A percentile compares a stretch with the other conserved stretches of the same genome.
Evolutionary conservation across 331 rosid genomes (phyloP).

Genomic region (Stylosanthes scabra): DNA sequence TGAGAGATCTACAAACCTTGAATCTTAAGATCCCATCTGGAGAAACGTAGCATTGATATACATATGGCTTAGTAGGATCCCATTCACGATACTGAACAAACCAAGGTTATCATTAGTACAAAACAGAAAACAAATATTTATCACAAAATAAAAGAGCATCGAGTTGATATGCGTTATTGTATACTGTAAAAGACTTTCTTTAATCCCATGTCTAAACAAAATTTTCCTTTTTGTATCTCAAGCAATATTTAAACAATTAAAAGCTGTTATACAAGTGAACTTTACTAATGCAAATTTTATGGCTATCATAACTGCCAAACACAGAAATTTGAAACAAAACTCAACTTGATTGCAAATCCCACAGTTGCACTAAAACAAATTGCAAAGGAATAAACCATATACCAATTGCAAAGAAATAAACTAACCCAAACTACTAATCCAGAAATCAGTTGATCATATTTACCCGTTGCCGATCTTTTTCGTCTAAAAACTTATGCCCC

Average conservation of each 20-base stretch:
- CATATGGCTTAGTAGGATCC: constrained; percentile 63
- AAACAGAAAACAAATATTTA: constrained; percentile 16
- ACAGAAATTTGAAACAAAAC: background rate
- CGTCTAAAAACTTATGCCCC: constrained; percentile 24
- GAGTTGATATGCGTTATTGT: constrained; percentile 5
- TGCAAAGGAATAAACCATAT: background rate
- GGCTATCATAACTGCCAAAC: background rate
- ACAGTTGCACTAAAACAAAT: background rate
- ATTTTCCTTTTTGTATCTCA: background rate
- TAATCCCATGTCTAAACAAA: background rate
- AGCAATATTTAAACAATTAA: background rate
- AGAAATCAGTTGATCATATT: constrained; percentile 15
- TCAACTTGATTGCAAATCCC: background rate
- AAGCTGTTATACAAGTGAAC: constrained; percentile 3
- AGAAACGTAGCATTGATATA: constrained; percentile 65
- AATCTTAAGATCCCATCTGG: constrained; percentile 59
- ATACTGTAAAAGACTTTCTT: background rate
- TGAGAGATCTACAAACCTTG: constrained; percentile 60
- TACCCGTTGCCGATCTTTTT: constrained; percentile 60
- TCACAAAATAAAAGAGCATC: background rate
- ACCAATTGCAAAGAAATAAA: background rate
- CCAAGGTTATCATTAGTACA: constrained; percentile 5
- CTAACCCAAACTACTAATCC: background rate
- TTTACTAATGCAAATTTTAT: background rate
- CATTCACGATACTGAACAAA: constrained; percentile 63